These are phyloP conservation scores for Chaetomium globosum DNA, from an alignment of 2,329 filamentous ascomycete species.

Conservation along the genomic window DNA sequence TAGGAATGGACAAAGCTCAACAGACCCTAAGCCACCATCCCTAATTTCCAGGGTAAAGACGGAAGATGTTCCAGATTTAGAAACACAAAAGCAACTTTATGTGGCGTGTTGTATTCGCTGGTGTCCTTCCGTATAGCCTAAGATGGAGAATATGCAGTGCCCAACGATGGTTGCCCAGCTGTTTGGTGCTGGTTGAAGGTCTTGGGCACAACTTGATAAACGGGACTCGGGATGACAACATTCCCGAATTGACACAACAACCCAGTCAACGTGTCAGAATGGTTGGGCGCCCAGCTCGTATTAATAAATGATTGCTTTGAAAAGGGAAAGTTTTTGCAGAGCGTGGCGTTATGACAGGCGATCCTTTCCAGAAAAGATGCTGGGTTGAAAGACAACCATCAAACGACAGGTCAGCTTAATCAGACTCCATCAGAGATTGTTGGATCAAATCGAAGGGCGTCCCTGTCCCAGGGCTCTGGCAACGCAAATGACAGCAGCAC, in stretches of 20 bases:
- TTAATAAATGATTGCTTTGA: not conserved
- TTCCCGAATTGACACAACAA: constrained; percentile 17
- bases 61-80: constrained; percentile 24
- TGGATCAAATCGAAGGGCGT: too few relatives aligned
- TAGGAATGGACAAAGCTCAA: constrained; percentile 4
- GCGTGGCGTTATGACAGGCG: not conserved
- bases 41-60: constrained; percentile 17
- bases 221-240: constrained; percentile 13
- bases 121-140: constrained; percentile 17
- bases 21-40: constrained; percentile 6
- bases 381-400: not conserved
- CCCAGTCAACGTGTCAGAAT: not conserved
- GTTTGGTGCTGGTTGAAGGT: not conserved
- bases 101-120: constrained; percentile 6
- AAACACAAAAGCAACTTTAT: constrained; percentile 15
- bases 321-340: not conserved
- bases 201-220: constrained; percentile 1
- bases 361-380: not conserved
- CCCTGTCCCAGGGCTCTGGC: too few relatives aligned
- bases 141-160: constrained; percentile 16
- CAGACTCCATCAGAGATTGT: too few relatives aligned
- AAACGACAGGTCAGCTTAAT: too few relatives aligned
- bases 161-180: constrained; percentile 23
- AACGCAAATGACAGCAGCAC: too few relatives aligned
- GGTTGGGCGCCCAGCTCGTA: constrained; percentile 12